Evolutionary conservation across 2,329 filamentous ascomycete genomes (phyloP).

Genomic region (Fusarium verrucosum): DNA sequence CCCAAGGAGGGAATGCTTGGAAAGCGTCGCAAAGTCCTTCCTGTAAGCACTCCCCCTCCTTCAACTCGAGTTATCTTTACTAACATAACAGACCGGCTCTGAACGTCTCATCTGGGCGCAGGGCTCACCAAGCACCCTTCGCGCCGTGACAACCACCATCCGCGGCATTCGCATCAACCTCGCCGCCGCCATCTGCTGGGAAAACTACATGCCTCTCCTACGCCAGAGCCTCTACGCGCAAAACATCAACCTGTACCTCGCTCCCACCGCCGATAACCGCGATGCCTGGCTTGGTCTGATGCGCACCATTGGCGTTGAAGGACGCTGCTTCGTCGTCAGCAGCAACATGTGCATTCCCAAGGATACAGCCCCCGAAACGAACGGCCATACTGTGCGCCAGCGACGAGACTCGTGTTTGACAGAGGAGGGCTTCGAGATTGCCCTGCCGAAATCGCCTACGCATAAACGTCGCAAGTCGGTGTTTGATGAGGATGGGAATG

Average conservation of each 20-base stretch:
- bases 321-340: conserved; percentile 84
- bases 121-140: conserved; percentile 79
- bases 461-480: conserved; percentile 53
- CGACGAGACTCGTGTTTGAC: conserved; percentile 53
- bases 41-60: conserved; percentile 59
- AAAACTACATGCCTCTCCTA: conserved; percentile 93
- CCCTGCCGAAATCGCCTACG: conserved; percentile 48
- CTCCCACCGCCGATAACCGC: conserved; percentile 86
- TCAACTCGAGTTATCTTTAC: background rate
- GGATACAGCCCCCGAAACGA: background rate
- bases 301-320: conserved; percentile 82
- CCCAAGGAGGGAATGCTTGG: conserved; percentile 77
- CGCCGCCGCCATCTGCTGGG: conserved; percentile 93
- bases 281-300: conserved; percentile 86
- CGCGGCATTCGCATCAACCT: conserved; percentile 82
- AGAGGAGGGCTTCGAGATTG: conserved; percentile 60
- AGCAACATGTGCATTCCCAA: conserved; percentile 81
- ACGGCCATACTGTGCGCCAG: conserved; percentile 4
- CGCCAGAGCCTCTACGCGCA: conserved; percentile 86
- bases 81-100: conserved; percentile 68
- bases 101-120: conserved; percentile 92
- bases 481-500: conserved; percentile 64
- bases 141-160: conserved; percentile 81
- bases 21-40: conserved; percentile 93
- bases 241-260: conserved; percentile 91